Evolutionary conservation across 1,139 yeast genomes (phyloP), one percentile per base, ranked within the genome.

Genomic region (Kazachstania sp.): DNA sequence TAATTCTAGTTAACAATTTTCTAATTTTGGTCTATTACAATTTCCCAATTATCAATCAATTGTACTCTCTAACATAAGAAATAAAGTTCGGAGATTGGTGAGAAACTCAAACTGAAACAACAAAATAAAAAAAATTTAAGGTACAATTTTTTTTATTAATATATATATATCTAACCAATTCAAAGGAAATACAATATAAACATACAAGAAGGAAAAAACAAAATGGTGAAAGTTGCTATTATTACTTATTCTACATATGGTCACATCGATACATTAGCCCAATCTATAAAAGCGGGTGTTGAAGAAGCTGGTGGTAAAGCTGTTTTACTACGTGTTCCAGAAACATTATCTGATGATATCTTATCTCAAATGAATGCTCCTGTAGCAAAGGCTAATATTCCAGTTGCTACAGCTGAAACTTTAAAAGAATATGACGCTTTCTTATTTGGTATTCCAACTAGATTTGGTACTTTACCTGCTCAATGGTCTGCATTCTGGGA

Each of bases 401-500:
- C 84, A 51, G 65, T 74, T 53, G 79, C 81, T 37, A 67, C 75
- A 20, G 62, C 61, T 39, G 78, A 74, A 26, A 71, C 73, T 28
- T 70, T 79, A 60, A 59, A 62, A 16, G 64, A 69, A 47, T 78
- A 77, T 65, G 84, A 80, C 57, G 83, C 81, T 29, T 77, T 77
- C 67, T 56, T 80, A 51, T 76, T 80, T 51, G 86, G 86, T 56
- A 66, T 79, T 47, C 85, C 86, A 52, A 79, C 85, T 49, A 72
- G 85, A 58, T 80, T 62, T 60, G 85, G 85, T 58, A 73, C 71
- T 61, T 69, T 73, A 63, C 83, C 85, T 39, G 78, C 79, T 43
- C 86, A 80, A 67, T 77, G 78, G 75, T 75, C 77, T 59, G 65
- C 79, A 3, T 79, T 78, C 70, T 77, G 81, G 81, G 84, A 78